Base-by-base conservation (phyloP, 352 stramenopile species). In the Phytophthora hibernalis region DNA sequence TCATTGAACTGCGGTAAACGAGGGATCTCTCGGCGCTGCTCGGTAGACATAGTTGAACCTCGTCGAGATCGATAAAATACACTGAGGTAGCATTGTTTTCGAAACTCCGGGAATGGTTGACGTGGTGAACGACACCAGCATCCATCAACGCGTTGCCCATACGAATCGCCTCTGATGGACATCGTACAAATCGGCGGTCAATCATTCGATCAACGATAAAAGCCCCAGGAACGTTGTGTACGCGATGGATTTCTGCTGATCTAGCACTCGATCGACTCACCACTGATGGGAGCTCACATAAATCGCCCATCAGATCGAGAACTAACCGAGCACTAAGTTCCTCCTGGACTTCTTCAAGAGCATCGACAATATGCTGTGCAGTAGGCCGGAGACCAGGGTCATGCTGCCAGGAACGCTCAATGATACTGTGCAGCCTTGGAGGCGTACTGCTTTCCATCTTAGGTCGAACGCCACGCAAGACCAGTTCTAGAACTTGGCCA, bases 111-210 rank as follows among this genome's bases (percentile, higher is more conserved):
- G 66, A 59, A 55, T 90, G 82, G 37, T 79, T 85, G 1, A 69
- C 43, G 67, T 90, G 82, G 49, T 90, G 82, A 42, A 88, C 65
- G 11, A 85, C 54, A 2, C 69, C 70, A 12, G 82, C 80, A 57
- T 90, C 79, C 82, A 90, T 88, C 57, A 90, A 56, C n/a, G 78
- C 74, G 31, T 89, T 90, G 13, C 80, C 82, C 30, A 90, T 60
- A 5, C 80, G 80, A 31, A 84, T 54, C 0, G 63, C 80, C 48
- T 90, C 80, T 3, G 69, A 71, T 10, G 60, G 54, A 4, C 52
- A 77, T 20, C 66, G 47, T 8, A 88, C 80, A 48, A 80, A 86
- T 33, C 74, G 48, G 13, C 57, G 63, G 24, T 76, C 68, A 21
- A 72, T 65, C 64, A 76, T 66, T 53, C 54, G 53, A n/a, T 76